A percentile compares a stretch with the other conserved stretches of the same genome.
phyloP scores from a whole-genome alignment of 2,329 filamentous ascomycete species.

The Sclerotinia nivalis region DNA sequence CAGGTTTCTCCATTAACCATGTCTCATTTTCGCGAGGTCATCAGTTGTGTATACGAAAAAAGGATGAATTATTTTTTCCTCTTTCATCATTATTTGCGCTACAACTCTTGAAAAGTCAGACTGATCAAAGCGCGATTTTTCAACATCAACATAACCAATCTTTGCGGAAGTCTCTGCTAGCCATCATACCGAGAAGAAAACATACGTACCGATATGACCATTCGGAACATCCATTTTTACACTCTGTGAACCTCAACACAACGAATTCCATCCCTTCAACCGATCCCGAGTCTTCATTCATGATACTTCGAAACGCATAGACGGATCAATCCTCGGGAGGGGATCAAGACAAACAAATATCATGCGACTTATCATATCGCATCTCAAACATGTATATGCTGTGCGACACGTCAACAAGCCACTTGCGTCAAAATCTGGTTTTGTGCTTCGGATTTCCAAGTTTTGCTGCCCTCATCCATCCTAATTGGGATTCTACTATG shows the following conservation, averaged over 20 bases:
- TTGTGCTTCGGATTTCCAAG: background rate
- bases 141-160: background rate
- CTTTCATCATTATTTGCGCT: background rate
- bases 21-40: background rate
- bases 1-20: background rate
- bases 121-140: background rate
- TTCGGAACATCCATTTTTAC: background rate
- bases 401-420: slow-evolving; percentile 9
- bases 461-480: background rate
- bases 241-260: background rate
- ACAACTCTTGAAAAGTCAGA: background rate
- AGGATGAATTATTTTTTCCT: background rate
- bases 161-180: background rate
- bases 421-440: slow-evolving; percentile 1
- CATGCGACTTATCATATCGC: slow-evolving; percentile 13
- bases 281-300: background rate
- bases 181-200: slow-evolving; percentile 7
- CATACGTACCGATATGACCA: background rate
- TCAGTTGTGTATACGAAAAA: background rate
- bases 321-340: background rate
- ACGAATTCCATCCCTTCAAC: background rate
- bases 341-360: slow-evolving; percentile 4
- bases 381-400: slow-evolving; percentile 11
- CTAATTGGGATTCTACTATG: background rate
- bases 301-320: background rate